These are phyloP conservation scores for Abelmoschus esculentus DNA, from an alignment of 345 rosid genomes.

Conservation along the genomic window DNA sequence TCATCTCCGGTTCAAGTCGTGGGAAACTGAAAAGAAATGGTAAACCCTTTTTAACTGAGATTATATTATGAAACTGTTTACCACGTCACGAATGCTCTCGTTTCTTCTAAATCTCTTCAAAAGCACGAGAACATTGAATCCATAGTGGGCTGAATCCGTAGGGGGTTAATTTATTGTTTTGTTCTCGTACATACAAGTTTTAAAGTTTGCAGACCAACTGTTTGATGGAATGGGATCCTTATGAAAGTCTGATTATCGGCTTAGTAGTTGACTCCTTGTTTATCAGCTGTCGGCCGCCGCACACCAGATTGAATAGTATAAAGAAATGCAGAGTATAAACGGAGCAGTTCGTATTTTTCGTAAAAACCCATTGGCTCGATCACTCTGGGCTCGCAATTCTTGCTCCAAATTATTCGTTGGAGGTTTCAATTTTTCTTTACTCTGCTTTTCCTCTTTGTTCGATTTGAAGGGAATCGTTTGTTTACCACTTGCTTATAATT, in stretches of 20 bases:
- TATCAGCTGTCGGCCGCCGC: background rate
- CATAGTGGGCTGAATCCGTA: too few species aligned
- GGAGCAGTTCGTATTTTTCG: background rate
- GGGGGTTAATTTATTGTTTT: too few species aligned
- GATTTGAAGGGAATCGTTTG: background rate
- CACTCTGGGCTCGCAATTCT: conserved; percentile 18
- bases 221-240: background rate
- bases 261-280: background rate
- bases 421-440: conserved; percentile 24
- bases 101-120: too few species aligned
- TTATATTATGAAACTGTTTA: too few species aligned
- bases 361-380: background rate
- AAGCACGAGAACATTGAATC: too few species aligned
- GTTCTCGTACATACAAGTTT: background rate
- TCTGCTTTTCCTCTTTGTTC: background rate
- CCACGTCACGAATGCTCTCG: too few species aligned
- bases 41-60: too few species aligned
- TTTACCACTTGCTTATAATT: background rate
- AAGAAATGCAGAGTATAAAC: conserved; percentile 19
- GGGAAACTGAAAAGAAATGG: too few species aligned
- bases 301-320: background rate
- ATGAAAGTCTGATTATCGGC: background rate
- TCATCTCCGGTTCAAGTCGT: too few species aligned
- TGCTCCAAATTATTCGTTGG: conserved; percentile 49
- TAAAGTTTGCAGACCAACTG: background rate